Evolutionary conservation across 2,329 filamentous ascomycete genomes (phyloP).

Genomic region (Ophidiomyces ophidiicola): DNA sequence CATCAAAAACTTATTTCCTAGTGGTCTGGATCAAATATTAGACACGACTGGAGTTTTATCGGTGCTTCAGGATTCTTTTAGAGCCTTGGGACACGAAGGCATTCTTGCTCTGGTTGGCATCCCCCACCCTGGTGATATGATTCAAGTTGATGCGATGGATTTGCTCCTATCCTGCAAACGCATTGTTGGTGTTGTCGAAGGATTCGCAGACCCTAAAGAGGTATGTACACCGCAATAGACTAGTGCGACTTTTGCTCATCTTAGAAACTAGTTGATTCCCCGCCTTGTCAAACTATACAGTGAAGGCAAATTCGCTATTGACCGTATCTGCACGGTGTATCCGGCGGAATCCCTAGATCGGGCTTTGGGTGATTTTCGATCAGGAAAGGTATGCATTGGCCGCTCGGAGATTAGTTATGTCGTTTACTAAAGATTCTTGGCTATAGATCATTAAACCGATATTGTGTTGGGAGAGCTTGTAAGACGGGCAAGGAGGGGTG

Average conservation of each 20-base stretch:
- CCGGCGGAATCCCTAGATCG: background rate
- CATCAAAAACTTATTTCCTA: background rate
- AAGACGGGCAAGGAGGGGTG: too few relatives aligned
- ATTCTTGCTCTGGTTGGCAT: conserved; percentile 1
- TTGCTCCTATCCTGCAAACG: conserved; percentile 2
- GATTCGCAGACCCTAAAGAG: conserved; percentile 6
- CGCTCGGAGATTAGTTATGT: too few relatives aligned
- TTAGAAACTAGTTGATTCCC: conserved; percentile 4
- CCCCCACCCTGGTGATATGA: background rate
- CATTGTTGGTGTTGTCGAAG: conserved; percentile 4
- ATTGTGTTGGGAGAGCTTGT: conserved; percentile 1
- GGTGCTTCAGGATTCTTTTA: background rate
- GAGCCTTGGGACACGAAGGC: conserved; percentile 3
- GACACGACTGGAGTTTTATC: conserved; percentile 2
- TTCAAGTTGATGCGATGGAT: conserved; percentile 2
- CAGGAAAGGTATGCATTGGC: conserved; percentile 1
- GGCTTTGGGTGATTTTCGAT: background rate
- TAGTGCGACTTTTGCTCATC: too few relatives aligned
- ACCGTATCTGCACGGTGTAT: conserved; percentile 1
- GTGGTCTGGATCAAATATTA: conserved; percentile 1
- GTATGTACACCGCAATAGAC: background rate
- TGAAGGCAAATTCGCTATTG: background rate
- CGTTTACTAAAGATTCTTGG: too few relatives aligned
- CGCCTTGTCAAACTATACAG: background rate
- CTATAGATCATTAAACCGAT: conserved; percentile 4